phyloP scores from a whole-genome alignment of 163 green algal species.

The Scenedesmus sp. region DNA sequence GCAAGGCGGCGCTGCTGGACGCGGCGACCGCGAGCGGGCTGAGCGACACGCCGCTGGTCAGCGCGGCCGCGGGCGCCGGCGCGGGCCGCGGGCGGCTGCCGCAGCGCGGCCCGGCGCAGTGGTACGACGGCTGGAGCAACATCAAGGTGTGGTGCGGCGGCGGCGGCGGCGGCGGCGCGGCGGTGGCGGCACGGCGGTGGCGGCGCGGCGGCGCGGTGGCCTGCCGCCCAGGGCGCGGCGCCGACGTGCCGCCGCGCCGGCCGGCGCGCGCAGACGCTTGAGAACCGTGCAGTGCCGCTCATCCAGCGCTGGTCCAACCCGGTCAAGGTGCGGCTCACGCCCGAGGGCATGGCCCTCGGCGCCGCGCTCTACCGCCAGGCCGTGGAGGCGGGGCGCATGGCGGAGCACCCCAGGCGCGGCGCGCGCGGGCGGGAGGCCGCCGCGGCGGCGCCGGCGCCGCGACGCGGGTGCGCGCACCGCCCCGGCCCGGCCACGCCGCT shows the following conservation, averaged over 20 bases:
- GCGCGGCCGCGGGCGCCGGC: conserved; percentile 39
- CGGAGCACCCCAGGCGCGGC: conserved; percentile 7
- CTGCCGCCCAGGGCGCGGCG: background rate
- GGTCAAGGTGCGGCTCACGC: conserved; percentile 53
- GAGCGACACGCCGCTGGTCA: conserved; percentile 57
- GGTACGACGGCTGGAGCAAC: conserved; percentile 66
- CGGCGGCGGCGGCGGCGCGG: too few relatives aligned
- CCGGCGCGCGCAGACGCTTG: conserved; percentile 44
- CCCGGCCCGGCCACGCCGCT: background rate
- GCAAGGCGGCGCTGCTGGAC: conserved; percentile 63
- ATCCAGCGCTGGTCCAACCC: conserved; percentile 55
- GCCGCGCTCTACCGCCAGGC: conserved; percentile 21
- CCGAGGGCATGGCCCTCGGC: conserved; percentile 17
- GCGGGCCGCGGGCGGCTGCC: background rate
- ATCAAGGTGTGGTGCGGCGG: conserved; percentile 47
- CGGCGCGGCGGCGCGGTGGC: too few relatives aligned
- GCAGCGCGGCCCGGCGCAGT: background rate
- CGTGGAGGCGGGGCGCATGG: conserved; percentile 1
- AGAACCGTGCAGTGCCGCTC: conserved; percentile 53
- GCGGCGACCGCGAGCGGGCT: conserved; percentile 60
- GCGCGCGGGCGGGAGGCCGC: too few relatives aligned
- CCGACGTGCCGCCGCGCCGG: background rate
- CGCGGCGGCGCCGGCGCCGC: too few relatives aligned
- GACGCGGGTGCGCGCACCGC: too few relatives aligned
- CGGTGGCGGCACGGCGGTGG: too few relatives aligned